Conservation (phyloP, 2,329 filamentous ascomycete genomes). For the Fusarium sororula region DNA sequence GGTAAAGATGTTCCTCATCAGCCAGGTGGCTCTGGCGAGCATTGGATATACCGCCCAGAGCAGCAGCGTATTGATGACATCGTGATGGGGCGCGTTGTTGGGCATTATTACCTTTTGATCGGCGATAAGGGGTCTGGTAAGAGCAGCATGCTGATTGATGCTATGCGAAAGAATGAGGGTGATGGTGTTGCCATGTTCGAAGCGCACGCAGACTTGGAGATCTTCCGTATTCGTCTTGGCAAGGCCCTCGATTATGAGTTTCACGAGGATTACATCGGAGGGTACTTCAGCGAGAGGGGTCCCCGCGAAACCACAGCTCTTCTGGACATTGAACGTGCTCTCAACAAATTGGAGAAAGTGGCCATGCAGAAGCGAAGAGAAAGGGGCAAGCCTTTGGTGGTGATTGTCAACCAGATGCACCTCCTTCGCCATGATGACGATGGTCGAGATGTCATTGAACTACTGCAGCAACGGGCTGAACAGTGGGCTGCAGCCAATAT, state of each 20-base stretch:
- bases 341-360: conserved; percentile 98
- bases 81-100: conserved; percentile 74
- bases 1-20: conserved; percentile 63
- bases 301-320: conserved; percentile 91
- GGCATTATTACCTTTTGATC: conserved; percentile 91
- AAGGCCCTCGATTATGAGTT: conserved; percentile 97
- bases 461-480: conserved; percentile 94
- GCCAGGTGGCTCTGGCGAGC: conserved; percentile 51
- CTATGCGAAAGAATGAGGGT: conserved; percentile 91
- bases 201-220: conserved; percentile 92
- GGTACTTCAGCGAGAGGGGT: conserved; percentile 92
- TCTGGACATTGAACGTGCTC: conserved; percentile 92
- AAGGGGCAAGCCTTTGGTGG: conserved; percentile 76
- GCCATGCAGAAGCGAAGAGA: conserved; percentile 74
- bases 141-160: conserved; percentile 93
- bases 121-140: conserved; percentile 98
- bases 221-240: conserved; percentile 90
- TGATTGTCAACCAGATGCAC: conserved; percentile 96
- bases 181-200: conserved; percentile 95
- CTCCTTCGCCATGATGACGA: conserved; percentile 90
- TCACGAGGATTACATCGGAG: conserved; percentile 97
- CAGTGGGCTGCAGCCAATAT: conserved; percentile 94
- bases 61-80: conserved; percentile 86
- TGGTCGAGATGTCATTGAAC: conserved; percentile 90
- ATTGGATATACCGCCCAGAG: conserved; percentile 85